Evolutionary conservation across 2,329 filamentous ascomycete genomes (phyloP).

Genomic region (Talaromyces sp.): DNA sequence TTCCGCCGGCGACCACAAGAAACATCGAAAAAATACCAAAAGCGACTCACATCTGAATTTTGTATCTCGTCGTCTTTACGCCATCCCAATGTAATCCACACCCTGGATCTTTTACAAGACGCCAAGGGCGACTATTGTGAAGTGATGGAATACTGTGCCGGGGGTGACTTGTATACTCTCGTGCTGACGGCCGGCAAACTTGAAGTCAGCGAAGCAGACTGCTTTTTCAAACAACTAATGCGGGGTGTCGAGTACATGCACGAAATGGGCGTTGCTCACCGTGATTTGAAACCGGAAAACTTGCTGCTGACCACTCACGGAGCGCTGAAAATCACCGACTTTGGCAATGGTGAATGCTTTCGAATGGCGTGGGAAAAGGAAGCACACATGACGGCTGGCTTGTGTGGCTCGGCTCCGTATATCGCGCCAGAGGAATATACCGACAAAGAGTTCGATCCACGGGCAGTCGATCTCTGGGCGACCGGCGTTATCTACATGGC

Average conservation of each 20-base stretch:
- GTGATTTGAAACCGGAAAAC: conserved; percentile 95
- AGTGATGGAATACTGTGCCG: conserved; percentile 98
- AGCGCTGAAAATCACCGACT: conserved; percentile 94
- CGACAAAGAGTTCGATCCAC: conserved; percentile 91
- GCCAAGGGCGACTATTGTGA: conserved; percentile 97
- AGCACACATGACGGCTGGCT: conserved; percentile 93
- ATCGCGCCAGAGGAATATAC: conserved; percentile 96
- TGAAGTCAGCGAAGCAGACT: conserved; percentile 84
- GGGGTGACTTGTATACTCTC: conserved; percentile 90
- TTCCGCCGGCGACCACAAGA: conserved; percentile 92
- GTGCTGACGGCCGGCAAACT: conserved; percentile 87
- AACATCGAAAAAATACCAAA: conserved; percentile 95
- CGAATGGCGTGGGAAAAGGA: conserved; percentile 99
- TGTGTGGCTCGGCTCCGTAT: conserved; percentile 94
- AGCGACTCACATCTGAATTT: conserved; percentile 92
- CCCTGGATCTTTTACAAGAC: conserved; percentile 88
- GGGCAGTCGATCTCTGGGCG: conserved; percentile 97
- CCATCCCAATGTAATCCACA: conserved; percentile 97
- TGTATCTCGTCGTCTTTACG: conserved; percentile 96
- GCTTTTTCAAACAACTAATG: conserved; percentile 99
- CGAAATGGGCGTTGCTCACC: conserved; percentile 97
- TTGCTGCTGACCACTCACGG: conserved; percentile 88
- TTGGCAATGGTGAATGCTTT: conserved; percentile 98
- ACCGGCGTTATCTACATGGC: conserved; percentile 99
- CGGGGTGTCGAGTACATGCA: conserved; percentile 98